phyloP scores from a whole-genome alignment of 495 filamentous ascomycete genomes.

The Aspergillus avenaceus region DNA sequence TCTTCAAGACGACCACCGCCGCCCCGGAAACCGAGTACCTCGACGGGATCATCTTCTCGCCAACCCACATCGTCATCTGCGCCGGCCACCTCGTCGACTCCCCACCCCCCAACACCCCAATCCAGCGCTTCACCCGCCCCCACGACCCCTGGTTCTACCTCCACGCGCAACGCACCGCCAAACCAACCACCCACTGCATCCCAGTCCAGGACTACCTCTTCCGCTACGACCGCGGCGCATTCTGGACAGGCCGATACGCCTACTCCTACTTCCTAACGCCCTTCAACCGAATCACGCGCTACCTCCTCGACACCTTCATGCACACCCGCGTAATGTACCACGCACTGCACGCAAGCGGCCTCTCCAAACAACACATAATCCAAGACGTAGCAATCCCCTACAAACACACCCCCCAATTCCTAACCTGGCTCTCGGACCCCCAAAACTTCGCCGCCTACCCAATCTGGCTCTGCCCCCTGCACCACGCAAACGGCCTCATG shows the following conservation, averaged over 20 bases:
- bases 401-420: conserved; percentile 38
- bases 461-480: conserved; percentile 55
- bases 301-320: conserved; percentile 49
- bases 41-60: conserved; percentile 49
- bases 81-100: conserved; percentile 41
- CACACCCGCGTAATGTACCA: conserved; percentile 55
- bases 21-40: conserved; percentile 47
- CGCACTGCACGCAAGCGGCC: conserved; percentile 49
- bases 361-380: conserved; percentile 43
- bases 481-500: neutral
- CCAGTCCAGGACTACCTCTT: conserved; percentile 58
- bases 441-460: conserved; percentile 48
- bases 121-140: conserved; percentile 42
- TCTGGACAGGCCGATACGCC: conserved; percentile 50
- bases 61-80: conserved; percentile 41
- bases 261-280: conserved; percentile 55
- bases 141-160: conserved; percentile 59
- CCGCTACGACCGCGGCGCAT: conserved; percentile 60
- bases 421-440: conserved; percentile 41
- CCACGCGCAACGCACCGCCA: conserved; percentile 30
- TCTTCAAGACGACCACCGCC: conserved; percentile 25
- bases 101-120: neutral
- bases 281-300: conserved; percentile 51
- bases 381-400: conserved; percentile 57
- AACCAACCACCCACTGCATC: conserved; percentile 35